Percentiles rank a stretch among this genome's conserved stretches.
phyloP scores from a whole-genome alignment of 495 filamentous ascomycete species.

The Xylaria bambusicola region DNA sequence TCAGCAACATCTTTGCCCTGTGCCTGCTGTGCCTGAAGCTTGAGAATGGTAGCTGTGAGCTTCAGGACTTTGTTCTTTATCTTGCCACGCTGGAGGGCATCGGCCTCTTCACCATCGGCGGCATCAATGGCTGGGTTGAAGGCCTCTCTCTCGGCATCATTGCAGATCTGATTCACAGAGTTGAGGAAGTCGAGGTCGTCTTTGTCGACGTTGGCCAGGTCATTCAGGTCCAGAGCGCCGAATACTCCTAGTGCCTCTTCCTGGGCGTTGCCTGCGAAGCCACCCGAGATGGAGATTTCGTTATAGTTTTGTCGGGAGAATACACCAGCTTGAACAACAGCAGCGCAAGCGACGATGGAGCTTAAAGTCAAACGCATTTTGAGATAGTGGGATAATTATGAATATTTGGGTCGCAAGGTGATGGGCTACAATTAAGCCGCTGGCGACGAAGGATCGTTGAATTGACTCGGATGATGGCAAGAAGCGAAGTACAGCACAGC shows the following conservation, averaged over 20 bases:
- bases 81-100: conserved; percentile 52
- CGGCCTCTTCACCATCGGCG: conserved; percentile 32
- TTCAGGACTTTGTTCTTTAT: conserved; percentile 60
- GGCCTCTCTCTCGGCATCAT: conserved; percentile 41
- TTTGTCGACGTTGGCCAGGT: conserved; percentile 40
- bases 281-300: conserved; percentile 44
- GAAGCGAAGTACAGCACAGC: conserved; percentile 38
- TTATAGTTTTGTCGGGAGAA: conserved; percentile 33
- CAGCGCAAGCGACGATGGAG: conserved; percentile 25
- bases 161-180: conserved; percentile 39
- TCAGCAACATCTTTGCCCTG: conserved; percentile 38
- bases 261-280: conserved; percentile 46
- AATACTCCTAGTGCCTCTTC: conserved; percentile 40
- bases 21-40: conserved; percentile 38
- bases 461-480: conserved; percentile 24
- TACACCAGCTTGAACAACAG: conserved; percentile 29
- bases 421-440: conserved; percentile 19
- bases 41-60: conserved; percentile 40
- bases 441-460: conserved; percentile 15
- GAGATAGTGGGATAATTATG: conserved; percentile 11
- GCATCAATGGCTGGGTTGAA: conserved; percentile 45
- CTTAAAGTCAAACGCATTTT: conserved; percentile 34
- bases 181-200: conserved; percentile 44
- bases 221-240: conserved; percentile 34
- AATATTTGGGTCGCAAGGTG: neutral